phyloP scores from a whole-genome alignment of 208 protist genomes.

The Paratrypanosoma confusum region DNA sequence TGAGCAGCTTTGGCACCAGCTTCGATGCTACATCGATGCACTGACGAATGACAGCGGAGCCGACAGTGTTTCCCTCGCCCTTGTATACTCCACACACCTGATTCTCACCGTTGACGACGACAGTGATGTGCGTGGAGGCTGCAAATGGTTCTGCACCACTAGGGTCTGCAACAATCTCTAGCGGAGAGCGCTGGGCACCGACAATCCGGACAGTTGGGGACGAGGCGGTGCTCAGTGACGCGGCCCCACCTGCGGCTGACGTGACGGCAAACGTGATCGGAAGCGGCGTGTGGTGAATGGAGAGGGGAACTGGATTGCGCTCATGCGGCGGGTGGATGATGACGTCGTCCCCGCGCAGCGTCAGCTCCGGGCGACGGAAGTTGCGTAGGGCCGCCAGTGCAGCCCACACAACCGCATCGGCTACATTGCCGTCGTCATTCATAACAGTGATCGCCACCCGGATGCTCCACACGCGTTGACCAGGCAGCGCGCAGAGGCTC shows the following conservation, averaged over 20 bases:
- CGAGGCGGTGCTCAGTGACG: too few relatives aligned
- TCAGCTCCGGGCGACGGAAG: constrained; percentile 91
- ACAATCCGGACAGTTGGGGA: too few relatives aligned
- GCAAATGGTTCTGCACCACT: constrained; percentile 47
- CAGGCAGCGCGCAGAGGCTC: constrained; percentile 91
- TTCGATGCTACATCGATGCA: constrained; percentile 36
- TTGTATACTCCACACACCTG: constrained; percentile 78
- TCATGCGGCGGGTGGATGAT: constrained; percentile 83
- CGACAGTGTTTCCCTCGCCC: constrained; percentile 50
- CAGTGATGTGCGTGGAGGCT: constrained; percentile 43
- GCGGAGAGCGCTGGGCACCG: too few relatives aligned
- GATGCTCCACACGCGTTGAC: constrained; percentile 87
- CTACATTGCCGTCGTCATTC: constrained; percentile 92
- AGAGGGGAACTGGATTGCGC: constrained; percentile 89
- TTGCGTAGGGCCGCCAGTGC: constrained; percentile 82
- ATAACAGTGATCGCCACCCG: constrained; percentile 77
- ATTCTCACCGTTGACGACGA: constrained; percentile 73
- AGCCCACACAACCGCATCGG: constrained; percentile 82
- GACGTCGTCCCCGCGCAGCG: constrained; percentile 75
- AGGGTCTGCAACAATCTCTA: constrained; percentile 66
- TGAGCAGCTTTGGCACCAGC: constrained; percentile 34
- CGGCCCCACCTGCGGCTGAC: constrained; percentile 6
- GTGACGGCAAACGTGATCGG: constrained; percentile 68
- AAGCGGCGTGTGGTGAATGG: constrained; percentile 91
- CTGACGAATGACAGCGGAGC: constrained; percentile 15